Evolutionary conservation across 2,329 filamentous ascomycete genomes (phyloP).

Genomic region (Penicillium nordicum): DNA sequence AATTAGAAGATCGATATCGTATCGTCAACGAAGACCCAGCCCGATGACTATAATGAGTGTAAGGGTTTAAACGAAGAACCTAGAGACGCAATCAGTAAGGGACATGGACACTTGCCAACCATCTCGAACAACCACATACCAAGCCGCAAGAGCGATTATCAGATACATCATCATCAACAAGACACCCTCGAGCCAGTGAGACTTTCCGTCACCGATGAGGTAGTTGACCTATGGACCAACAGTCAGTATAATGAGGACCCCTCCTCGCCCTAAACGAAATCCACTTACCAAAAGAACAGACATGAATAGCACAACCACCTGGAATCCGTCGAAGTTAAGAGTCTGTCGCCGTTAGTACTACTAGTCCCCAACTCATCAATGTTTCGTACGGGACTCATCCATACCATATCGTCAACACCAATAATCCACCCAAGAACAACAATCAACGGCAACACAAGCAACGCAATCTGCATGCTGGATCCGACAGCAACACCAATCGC

Average conservation of each 20-base stretch:
- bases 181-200: conserved; percentile 59
- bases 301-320: conserved; percentile 66
- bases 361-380: not conserved
- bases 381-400: not conserved
- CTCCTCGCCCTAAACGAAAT: not conserved
- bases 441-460: conserved; percentile 59
- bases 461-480: conserved; percentile 62
- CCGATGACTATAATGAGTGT: not conserved
- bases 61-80: conserved; percentile 4
- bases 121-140: conserved; percentile 40
- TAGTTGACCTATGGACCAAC: conserved; percentile 54
- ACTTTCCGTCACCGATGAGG: conserved; percentile 59
- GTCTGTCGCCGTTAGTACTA: conserved; percentile 42
- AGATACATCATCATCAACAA: conserved; percentile 59
- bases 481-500: conserved; percentile 64
- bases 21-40: not conserved
- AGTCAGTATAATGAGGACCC: conserved; percentile 6
- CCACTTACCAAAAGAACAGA: conserved; percentile 44
- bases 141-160: conserved; percentile 60
- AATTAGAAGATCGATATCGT: not conserved
- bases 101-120: not conserved
- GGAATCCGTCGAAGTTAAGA: conserved; percentile 82
- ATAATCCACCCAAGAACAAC: conserved; percentile 62
- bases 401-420: conserved; percentile 57
- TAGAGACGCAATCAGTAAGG: not conserved